These are phyloP conservation scores for Candida tetrigidarum DNA, from an alignment of 1,139 yeast genomes.

Conservation along the genomic window DNA sequence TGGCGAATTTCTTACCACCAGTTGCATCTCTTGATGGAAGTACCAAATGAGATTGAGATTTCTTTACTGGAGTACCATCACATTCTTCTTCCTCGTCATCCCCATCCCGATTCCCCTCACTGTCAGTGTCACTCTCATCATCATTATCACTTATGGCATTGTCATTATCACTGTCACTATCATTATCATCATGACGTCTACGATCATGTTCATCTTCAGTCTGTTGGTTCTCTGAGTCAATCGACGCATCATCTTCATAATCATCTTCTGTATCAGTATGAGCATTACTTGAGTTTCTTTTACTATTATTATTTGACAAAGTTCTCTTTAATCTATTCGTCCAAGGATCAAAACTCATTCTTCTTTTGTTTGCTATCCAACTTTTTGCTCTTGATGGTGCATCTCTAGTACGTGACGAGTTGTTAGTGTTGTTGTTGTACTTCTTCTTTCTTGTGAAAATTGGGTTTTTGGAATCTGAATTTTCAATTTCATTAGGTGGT, in stretches of 20 bases:
- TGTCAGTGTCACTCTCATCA: conserved; percentile 29
- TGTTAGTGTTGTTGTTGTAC: no score
- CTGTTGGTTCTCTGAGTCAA: conserved; percentile 21
- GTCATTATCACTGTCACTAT: conserved; percentile 18
- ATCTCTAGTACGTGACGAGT: conserved; percentile 16
- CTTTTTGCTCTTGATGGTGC: conserved; percentile 21
- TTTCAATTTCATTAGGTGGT: conserved; percentile 76
- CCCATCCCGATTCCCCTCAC: conserved; percentile 21
- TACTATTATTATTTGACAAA: conserved; percentile 25
- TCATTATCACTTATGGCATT: conserved; percentile 22
- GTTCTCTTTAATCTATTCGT: conserved; percentile 20
- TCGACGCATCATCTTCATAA: conserved; percentile 17
- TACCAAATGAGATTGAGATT: conserved; percentile 40
- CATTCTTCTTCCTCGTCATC: conserved; percentile 30
- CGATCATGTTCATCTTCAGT: conserved; percentile 21
- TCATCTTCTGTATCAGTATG: conserved; percentile 16
- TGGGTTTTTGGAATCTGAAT: conserved; percentile 33
- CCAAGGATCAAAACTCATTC: conserved; percentile 18
- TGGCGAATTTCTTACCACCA: conserved; percentile 36
- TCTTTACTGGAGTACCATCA: conserved; percentile 20
- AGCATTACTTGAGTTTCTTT: conserved; percentile 17
- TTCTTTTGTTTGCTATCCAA: conserved; percentile 10
- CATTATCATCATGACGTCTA: conserved; percentile 20
- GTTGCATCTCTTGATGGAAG: conserved; percentile 39
- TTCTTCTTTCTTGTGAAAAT: conserved; percentile 34